Conservation (phyloP, 1,284 basidiomycete species). For the Phaffia rhodozyma region DNA sequence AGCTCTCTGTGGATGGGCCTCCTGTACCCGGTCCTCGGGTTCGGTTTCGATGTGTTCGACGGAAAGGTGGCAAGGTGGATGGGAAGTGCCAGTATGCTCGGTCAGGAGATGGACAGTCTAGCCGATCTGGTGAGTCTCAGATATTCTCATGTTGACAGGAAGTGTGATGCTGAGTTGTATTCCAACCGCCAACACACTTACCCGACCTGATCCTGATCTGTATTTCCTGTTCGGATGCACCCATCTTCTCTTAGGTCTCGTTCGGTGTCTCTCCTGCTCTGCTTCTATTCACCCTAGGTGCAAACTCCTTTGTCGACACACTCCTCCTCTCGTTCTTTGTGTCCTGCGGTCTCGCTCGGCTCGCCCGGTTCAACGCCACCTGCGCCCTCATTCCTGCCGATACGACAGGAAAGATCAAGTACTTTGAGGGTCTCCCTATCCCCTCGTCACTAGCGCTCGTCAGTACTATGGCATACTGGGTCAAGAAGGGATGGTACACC, state of each 20-base stretch:
- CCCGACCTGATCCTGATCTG: not conserved
- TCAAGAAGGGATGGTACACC: conserved; percentile 68
- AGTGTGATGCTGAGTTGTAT: not conserved
- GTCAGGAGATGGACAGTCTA: conserved; percentile 93
- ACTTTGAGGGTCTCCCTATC: conserved; percentile 96
- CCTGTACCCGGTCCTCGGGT: conserved; percentile 79
- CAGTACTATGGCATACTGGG: conserved; percentile 66
- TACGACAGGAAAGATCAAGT: conserved; percentile 70
- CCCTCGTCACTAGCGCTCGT: conserved; percentile 81
- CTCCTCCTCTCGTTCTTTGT: conserved; percentile 79
- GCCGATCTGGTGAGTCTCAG: conserved; percentile 68
- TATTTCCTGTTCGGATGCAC: not conserved
- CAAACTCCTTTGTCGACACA: conserved; percentile 80
- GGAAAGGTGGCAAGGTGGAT: conserved; percentile 97
- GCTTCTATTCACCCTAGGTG: conserved; percentile 79
- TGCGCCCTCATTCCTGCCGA: conserved; percentile 91
- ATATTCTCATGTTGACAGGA: conserved; percentile 12
- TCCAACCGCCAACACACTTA: not conserved
- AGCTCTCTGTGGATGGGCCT: conserved; percentile 75
- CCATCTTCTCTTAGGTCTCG: conserved; percentile 56
- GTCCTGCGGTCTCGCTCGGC: conserved; percentile 87
- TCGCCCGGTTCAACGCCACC: conserved; percentile 97
- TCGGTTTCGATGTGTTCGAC: conserved; percentile 95
- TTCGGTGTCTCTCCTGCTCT: conserved; percentile 95
- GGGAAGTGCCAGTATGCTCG: conserved; percentile 89